Conservation (phyloP, 306 rosid genomes). For the Pyrus pyrifolia region DNA sequence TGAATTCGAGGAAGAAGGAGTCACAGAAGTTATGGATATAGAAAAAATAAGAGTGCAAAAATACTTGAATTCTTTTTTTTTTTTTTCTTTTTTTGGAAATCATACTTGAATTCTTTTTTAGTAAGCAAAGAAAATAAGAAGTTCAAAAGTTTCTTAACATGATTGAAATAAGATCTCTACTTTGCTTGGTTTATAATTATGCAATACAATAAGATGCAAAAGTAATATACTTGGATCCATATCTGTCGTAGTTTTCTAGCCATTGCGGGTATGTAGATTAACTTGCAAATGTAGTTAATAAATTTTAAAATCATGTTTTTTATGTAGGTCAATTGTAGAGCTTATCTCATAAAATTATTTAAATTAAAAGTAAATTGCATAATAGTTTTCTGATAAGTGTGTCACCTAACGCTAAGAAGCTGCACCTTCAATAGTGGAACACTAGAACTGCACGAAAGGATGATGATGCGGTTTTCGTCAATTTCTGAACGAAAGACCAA, state of each 20-base stretch:
- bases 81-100: too few relatives aligned
- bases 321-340: background rate
- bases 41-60: too few relatives aligned
- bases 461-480: background rate
- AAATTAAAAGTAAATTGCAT: background rate
- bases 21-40: too few relatives aligned
- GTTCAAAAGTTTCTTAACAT: background rate
- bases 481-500: background rate
- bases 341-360: background rate
- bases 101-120: background rate
- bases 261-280: background rate
- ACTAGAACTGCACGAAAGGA: background rate
- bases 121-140: background rate
- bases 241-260: background rate
- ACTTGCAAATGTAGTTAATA: too few relatives aligned
- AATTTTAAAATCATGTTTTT: too few relatives aligned
- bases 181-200: background rate
- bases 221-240: too few relatives aligned
- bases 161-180: background rate
- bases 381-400: background rate
- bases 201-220: background rate
- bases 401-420: background rate
- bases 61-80: background rate
- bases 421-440: background rate
- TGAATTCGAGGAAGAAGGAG: fast-evolving